These are phyloP conservation scores for Piromyces sp. DNA, from an alignment of 192 early-diverging fungal species.

Conservation along the genomic window DNA sequence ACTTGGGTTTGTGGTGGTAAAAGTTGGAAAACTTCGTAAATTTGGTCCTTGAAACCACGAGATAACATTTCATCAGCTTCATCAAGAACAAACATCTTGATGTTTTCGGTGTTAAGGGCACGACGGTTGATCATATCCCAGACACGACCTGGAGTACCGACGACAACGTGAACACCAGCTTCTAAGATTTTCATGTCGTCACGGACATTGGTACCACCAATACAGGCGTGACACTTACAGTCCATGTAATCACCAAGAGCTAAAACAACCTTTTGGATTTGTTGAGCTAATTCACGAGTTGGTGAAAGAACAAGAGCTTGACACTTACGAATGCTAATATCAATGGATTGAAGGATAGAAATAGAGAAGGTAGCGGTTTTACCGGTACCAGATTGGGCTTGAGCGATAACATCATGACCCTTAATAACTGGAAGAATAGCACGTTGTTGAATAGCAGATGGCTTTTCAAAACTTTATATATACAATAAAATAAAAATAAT, in stretches of 20 bases:
- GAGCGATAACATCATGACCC: slow-evolving; percentile 96
- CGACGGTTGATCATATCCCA: slow-evolving; percentile 94
- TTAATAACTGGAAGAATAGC: slow-evolving; percentile 91
- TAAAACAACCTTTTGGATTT: slow-evolving; percentile 89
- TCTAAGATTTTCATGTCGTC: slow-evolving; percentile 75
- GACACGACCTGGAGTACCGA: slow-evolving; percentile 97
- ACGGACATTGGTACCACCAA: slow-evolving; percentile 86
- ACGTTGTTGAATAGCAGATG: slow-evolving; percentile 90
- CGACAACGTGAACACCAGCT: slow-evolving; percentile 76
- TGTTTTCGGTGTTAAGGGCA: slow-evolving; percentile 56
- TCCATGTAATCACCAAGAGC: slow-evolving; percentile 93
- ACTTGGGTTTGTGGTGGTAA: slow-evolving; percentile 82
- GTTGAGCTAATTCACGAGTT: slow-evolving; percentile 94
- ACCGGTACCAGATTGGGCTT: slow-evolving; percentile 99
- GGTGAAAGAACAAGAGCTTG: slow-evolving; percentile 95
- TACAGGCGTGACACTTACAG: slow-evolving; percentile 85
- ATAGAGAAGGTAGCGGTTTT: slow-evolving; percentile 99
- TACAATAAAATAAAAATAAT: too few species aligned
- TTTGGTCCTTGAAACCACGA: slow-evolving; percentile 97
- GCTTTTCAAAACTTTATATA: slow-evolving; percentile 77
- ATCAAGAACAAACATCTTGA: slow-evolving; percentile 98
- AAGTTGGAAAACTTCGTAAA: slow-evolving; percentile 88
- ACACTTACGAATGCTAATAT: slow-evolving; percentile 52
- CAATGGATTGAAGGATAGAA: slow-evolving; percentile 88
- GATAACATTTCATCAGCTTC: slow-evolving; percentile 99